These are phyloP conservation scores for Alternaria brassicicola DNA, from an alignment of 2,329 filamentous ascomycete species.

Conservation along the genomic window DNA sequence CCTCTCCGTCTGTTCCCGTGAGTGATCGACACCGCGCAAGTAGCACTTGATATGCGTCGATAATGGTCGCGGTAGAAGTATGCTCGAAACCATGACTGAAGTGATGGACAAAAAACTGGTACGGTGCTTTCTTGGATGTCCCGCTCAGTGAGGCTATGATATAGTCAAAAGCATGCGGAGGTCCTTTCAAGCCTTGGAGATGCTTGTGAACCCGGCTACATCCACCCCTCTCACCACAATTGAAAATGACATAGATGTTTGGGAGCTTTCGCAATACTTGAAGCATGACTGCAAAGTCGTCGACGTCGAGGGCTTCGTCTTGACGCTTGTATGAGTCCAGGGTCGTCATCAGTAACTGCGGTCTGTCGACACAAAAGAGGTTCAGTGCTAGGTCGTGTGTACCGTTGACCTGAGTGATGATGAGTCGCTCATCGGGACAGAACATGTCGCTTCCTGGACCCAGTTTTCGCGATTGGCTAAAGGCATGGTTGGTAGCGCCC, in stretches of 20 bases:
- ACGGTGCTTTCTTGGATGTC: constrained; percentile 40
- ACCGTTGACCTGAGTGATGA: constrained; percentile 48
- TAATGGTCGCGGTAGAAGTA: constrained; percentile 13
- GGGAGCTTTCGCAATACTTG: constrained; percentile 40
- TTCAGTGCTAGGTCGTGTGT: constrained; percentile 58
- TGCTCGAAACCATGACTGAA: constrained; percentile 31
- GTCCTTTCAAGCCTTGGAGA: constrained; percentile 51
- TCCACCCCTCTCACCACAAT: constrained; percentile 54
- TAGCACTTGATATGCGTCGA: constrained; percentile 27
- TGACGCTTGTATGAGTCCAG: constrained; percentile 56
- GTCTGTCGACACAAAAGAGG: constrained; percentile 57
- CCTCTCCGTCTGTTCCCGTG: constrained; percentile 13
- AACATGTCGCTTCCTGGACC: constrained; percentile 51
- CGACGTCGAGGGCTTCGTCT: constrained; percentile 49
- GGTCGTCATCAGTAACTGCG: constrained; percentile 58
- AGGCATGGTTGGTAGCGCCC: constrained; percentile 26
- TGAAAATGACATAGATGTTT: constrained; percentile 54
- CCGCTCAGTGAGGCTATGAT: constrained; percentile 30
- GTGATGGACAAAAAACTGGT: constrained; percentile 42
- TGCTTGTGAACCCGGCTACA: constrained; percentile 59
- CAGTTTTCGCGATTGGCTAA: constrained; percentile 31
- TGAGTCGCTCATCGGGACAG: constrained; percentile 52
- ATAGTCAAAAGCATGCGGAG: constrained; percentile 38
- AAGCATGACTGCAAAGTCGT: constrained; percentile 52
- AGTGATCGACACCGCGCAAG: constrained; percentile 19